Conservation (phyloP, 2,329 filamentous ascomycete genomes). For the Fusarium sp. region DNA sequence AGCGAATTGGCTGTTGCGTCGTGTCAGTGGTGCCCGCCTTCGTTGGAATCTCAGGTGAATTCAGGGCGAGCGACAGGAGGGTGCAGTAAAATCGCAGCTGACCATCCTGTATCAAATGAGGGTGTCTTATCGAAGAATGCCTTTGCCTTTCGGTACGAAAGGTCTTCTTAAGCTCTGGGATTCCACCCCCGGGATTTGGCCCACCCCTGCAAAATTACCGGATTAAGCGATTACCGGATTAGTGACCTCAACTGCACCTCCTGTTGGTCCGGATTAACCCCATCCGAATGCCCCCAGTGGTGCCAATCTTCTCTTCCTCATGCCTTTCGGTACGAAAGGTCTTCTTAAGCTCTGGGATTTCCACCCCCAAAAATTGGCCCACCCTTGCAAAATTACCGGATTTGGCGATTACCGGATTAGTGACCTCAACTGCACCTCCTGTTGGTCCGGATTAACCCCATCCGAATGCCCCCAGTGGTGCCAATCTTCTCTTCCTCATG, state of each 20-base stretch:
- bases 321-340: conserved; percentile 6
- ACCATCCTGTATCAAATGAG: no score
- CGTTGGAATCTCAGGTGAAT: no score
- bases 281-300: conserved; percentile 1
- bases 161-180: conserved; percentile 7
- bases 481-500: not conserved
- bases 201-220: not conserved
- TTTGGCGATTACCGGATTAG: not conserved
- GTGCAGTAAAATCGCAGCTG: no score
- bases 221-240: not conserved
- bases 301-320: not conserved
- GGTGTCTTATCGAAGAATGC: no score
- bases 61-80: no score
- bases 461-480: conserved; percentile 2
- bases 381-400: not conserved
- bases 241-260: not conserved
- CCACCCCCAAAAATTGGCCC: not conserved
- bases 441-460: conserved; percentile 2
- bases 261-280: conserved; percentile 1
- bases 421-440: not conserved
- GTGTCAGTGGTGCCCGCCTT: no score
- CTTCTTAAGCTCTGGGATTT: conserved; percentile 8
- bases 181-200: not conserved
- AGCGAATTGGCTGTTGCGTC: no score
- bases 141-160: conserved; percentile 6